phyloP scores from a whole-genome alignment of 78 protist genomes.

The Cavenderia fasciculata region DNA sequence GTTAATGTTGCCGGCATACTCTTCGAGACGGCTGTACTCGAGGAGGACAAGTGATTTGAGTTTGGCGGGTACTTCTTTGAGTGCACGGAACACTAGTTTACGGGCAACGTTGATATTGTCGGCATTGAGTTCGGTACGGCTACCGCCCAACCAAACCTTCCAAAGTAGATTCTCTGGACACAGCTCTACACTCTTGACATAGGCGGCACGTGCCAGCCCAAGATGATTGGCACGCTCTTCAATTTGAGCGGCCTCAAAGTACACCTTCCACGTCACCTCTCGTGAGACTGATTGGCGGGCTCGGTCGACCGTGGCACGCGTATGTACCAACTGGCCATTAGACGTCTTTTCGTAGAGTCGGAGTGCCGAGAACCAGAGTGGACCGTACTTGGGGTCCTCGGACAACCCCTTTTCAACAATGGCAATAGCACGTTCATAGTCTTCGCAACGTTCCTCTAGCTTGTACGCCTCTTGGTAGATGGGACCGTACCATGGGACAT shows the following conservation, averaged over 20 bases:
- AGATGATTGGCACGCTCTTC: constrained; percentile 88
- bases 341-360: constrained; percentile 83
- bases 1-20: constrained; percentile 82
- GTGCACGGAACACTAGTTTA: constrained; percentile 85
- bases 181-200: constrained; percentile 71
- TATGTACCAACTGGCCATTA: constrained; percentile 30
- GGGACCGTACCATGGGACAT: constrained; percentile 93
- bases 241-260: constrained; percentile 92
- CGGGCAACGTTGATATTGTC: constrained; percentile 68
- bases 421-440: constrained; percentile 78
- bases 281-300: constrained; percentile 82
- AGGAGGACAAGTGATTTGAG: constrained; percentile 85
- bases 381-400: constrained; percentile 89
- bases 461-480: constrained; percentile 91
- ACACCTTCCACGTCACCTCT: constrained; percentile 95
- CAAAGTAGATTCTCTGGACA: constrained; percentile 90
- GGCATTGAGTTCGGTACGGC: constrained; percentile 30
- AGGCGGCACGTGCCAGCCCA: constrained; percentile 74
- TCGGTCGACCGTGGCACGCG: constrained; percentile 71
- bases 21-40: constrained; percentile 90
- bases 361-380: constrained; percentile 89
- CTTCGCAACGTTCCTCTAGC: constrained; percentile 86
- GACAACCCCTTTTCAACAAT: constrained; percentile 85
- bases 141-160: constrained; percentile 94
- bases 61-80: constrained; percentile 88